These are phyloP conservation scores for Linnemannia exigua DNA, from an alignment of 192 early-diverging fungal species.

Conservation along the genomic window DNA sequence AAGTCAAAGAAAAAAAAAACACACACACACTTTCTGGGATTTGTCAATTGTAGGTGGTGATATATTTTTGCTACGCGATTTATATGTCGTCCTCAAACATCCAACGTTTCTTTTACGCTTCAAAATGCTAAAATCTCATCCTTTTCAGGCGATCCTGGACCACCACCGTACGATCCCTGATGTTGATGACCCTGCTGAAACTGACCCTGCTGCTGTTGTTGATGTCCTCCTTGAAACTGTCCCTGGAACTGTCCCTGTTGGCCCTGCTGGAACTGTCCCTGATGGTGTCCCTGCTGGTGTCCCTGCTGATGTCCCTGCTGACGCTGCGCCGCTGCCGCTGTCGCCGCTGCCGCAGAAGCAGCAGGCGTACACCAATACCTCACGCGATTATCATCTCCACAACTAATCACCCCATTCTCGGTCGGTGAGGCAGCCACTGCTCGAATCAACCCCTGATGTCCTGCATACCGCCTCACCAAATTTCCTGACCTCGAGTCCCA, in stretches of 20 bases:
- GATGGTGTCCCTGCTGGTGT: not conserved
- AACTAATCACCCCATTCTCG: constrained; percentile 71
- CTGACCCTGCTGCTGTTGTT: not conserved
- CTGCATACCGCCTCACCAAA: constrained; percentile 65
- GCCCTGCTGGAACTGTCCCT: too few relatives aligned
- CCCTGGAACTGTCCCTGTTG: not conserved
- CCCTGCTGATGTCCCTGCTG: not conserved
- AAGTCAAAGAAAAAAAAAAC: not conserved
- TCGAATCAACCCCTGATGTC: constrained; percentile 69
- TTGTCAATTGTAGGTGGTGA: not conserved
- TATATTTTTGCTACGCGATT: not conserved
- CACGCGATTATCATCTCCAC: constrained; percentile 59
- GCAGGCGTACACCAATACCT: constrained; percentile 37
- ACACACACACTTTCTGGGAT: not conserved
- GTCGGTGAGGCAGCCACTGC: constrained; percentile 73
- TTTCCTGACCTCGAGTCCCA: constrained; percentile 82
- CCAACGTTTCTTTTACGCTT: too few relatives aligned
- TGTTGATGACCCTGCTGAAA: not conserved
- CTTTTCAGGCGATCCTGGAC: not conserved
- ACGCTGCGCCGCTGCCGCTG: not conserved
- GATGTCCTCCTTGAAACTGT: not conserved
- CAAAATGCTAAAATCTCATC: too few relatives aligned
- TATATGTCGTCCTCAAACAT: too few relatives aligned
- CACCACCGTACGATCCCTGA: not conserved
- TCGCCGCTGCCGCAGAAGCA: not conserved